Evolutionary conservation across 2,329 filamentous ascomycete species (phyloP).

Genomic region (Amauroascus verrucosus): DNA sequence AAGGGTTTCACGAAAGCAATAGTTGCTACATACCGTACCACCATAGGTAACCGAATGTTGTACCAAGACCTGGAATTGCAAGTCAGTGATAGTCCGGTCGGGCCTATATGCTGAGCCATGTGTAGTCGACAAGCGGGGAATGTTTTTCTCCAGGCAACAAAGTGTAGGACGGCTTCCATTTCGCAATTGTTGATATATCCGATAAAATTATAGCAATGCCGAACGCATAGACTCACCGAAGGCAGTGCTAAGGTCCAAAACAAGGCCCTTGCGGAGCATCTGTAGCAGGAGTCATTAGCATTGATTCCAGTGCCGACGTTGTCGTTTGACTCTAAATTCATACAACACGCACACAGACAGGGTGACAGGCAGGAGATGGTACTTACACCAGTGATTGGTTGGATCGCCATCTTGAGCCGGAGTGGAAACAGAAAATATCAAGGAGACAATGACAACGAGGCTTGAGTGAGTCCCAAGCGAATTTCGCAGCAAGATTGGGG

Average conservation of each 20-base stretch:
- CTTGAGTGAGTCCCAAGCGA: not conserved
- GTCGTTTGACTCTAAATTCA: conserved; percentile 3
- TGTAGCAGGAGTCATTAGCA: conserved; percentile 23
- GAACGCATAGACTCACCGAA: conserved; percentile 47
- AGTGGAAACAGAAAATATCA: not conserved
- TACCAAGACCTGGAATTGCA: conserved; percentile 46
- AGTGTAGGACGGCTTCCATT: not conserved
- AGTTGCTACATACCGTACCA: conserved; percentile 51
- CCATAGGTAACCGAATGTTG: conserved; percentile 53
- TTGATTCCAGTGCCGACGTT: not conserved
- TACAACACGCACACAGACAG: not conserved
- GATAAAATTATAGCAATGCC: too few species aligned
- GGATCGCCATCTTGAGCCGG: conserved; percentile 33
- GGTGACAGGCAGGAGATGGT: not conserved
- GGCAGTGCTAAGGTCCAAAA: conserved; percentile 57
- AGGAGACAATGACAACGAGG: not conserved
- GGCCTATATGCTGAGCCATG: not conserved
- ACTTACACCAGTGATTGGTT: conserved; percentile 42
- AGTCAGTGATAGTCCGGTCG: not conserved
- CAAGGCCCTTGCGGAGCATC: conserved; percentile 57
- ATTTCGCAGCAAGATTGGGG: not conserved
- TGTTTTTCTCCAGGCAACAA: not conserved
- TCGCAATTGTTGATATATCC: not conserved
- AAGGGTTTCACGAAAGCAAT: not conserved
- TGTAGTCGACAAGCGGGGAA: not conserved